phyloP scores from a whole-genome alignment of 257 asterid genomes.

The Jacaranda mimosifolia region DNA sequence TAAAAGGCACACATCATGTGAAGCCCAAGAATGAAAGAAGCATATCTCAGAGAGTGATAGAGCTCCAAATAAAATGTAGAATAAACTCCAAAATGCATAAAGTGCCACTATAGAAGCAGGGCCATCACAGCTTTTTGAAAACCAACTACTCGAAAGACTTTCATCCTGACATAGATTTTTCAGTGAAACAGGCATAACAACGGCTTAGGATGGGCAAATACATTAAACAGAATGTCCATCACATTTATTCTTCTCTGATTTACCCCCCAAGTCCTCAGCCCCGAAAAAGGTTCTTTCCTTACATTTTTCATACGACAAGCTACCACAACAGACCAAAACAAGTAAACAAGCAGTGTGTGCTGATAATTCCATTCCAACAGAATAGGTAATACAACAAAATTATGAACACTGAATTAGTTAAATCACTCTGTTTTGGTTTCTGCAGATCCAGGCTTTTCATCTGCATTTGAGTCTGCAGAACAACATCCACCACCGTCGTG shows the following conservation, averaged over 20 bases:
- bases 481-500: conserved; percentile 94
- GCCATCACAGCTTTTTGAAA: background rate
- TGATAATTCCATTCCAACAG: conserved; percentile 21
- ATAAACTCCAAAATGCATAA: conserved; percentile 1
- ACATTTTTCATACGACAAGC: conserved; percentile 25
- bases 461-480: conserved; percentile 63
- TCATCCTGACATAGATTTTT: background rate
- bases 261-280: background rate
- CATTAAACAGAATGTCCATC: background rate
- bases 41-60: background rate
- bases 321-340: background rate
- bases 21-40: conserved; percentile 10
- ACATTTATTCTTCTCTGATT: conserved; percentile 19
- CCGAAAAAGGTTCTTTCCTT: conserved; percentile 8
- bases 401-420: background rate
- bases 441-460: conserved; percentile 49
- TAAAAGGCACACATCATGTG: background rate
- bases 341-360: conserved; percentile 17
- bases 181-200: background rate
- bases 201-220: conserved; percentile 10
- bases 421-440: conserved; percentile 54
- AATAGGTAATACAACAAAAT: conserved; percentile 32
- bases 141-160: background rate
- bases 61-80: background rate
- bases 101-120: conserved; percentile 5